Evolutionary conservation across 2,329 filamentous ascomycete species (phyloP).

Genomic region (Cladosporium sp.): DNA sequence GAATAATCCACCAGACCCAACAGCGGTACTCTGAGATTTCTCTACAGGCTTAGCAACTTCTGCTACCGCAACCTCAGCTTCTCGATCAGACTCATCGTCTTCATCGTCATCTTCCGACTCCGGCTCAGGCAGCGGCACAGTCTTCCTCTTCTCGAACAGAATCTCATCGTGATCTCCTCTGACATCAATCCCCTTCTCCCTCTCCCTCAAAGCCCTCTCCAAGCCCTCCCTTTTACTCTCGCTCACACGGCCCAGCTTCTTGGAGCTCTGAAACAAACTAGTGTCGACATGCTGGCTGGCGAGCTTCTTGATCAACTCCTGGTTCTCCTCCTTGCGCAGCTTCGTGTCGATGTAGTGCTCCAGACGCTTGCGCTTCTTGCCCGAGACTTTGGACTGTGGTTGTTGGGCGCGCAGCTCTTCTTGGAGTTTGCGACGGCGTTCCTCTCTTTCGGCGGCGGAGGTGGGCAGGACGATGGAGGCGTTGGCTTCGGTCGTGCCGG

Average conservation of each 20-base stretch:
- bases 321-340: slow-evolving; percentile 88
- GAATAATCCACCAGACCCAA: slow-evolving; percentile 34
- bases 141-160: slow-evolving; percentile 49
- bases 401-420: slow-evolving; percentile 56
- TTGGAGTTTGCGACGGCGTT: slow-evolving; percentile 52
- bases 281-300: slow-evolving; percentile 79
- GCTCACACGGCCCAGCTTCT: slow-evolving; percentile 69
- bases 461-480: slow-evolving; percentile 47
- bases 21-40: slow-evolving; percentile 2
- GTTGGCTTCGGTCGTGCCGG: slow-evolving; percentile 55
- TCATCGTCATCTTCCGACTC: slow-evolving; percentile 9
- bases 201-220: slow-evolving; percentile 63
- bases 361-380: slow-evolving; percentile 67
- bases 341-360: slow-evolving; percentile 83
- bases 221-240: slow-evolving; percentile 72
- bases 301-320: slow-evolving; percentile 79
- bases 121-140: slow-evolving; percentile 20
- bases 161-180: slow-evolving; percentile 53
- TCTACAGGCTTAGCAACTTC: background rate
- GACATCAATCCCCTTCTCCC: slow-evolving; percentile 62
- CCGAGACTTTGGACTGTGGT: slow-evolving; percentile 57
- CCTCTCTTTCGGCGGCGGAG: slow-evolving; percentile 55
- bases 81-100: slow-evolving; percentile 7
- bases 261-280: slow-evolving; percentile 74
- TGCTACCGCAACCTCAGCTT: background rate